phyloP scores from a whole-genome alignment of 1,284 basidiomycete genomes.

The Sporisorium reilianum region DNA sequence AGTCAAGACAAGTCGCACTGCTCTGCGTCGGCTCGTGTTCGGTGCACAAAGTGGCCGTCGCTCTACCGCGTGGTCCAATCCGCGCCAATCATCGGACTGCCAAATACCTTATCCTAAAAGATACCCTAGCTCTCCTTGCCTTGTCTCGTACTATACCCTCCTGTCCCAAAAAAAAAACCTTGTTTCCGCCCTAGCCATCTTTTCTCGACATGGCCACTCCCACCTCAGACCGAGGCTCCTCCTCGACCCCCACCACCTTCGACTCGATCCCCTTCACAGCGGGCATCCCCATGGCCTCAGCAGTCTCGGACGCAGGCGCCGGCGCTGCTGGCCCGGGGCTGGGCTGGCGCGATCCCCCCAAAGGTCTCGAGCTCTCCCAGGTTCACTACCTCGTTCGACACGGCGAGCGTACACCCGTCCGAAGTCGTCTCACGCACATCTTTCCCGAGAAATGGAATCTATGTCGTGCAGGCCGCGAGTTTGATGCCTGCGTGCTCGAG shows the following conservation, averaged over 20 bases:
- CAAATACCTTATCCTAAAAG: neutral
- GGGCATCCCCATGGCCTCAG: slow-evolving; percentile 45
- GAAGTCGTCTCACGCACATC: slow-evolving; percentile 58
- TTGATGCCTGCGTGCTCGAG: slow-evolving; percentile 57
- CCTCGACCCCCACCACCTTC: slow-evolving; percentile 10
- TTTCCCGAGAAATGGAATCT: slow-evolving; percentile 64
- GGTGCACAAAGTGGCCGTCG: neutral
- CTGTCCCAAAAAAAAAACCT: too few species aligned
- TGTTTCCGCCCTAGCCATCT: too few species aligned
- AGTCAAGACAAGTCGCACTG: too few species aligned
- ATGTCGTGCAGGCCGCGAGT: slow-evolving; percentile 61
- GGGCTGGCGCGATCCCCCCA: slow-evolving; percentile 59
- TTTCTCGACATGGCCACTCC: slow-evolving; percentile 9
- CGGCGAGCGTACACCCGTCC: slow-evolving; percentile 65
- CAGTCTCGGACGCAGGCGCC: slow-evolving; percentile 32
- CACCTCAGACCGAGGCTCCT: neutral
- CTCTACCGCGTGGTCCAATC: neutral
- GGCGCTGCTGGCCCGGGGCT: slow-evolving; percentile 50
- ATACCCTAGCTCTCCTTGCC: neutral
- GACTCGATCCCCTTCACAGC: slow-evolving; percentile 33
- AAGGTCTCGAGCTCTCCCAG: slow-evolving; percentile 55
- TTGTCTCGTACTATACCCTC: neutral
- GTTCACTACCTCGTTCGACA: slow-evolving; percentile 66
- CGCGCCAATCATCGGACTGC: neutral
- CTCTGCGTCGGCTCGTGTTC: too few species aligned